phyloP scores from a whole-genome alignment of 2,329 filamentous ascomycete genomes.

The Colletotrichum tanaceti region DNA sequence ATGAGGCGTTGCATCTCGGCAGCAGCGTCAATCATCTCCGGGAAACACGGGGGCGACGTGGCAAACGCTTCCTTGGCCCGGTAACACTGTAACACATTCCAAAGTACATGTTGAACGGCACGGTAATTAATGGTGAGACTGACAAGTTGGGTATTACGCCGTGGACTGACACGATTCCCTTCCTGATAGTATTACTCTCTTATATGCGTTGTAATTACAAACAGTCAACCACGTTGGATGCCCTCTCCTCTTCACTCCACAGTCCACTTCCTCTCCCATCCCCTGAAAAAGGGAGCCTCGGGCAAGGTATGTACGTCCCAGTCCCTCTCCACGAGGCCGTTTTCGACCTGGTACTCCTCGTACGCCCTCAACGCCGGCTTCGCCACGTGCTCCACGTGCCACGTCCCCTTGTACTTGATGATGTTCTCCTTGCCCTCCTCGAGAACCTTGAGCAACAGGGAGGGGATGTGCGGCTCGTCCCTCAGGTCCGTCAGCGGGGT shows the following conservation, averaged over 20 bases:
- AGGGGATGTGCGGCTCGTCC: constrained; percentile 79
- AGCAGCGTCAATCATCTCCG: background rate
- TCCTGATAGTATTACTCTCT: too few species aligned
- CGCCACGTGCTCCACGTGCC: constrained; percentile 80
- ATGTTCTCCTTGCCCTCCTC: constrained; percentile 74
- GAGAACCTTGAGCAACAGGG: constrained; percentile 75
- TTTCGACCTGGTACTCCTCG: constrained; percentile 73
- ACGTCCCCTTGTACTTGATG: constrained; percentile 85
- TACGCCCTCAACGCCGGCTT: constrained; percentile 73
- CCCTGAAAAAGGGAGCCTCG: constrained; percentile 80
- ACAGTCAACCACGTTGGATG: too few species aligned
- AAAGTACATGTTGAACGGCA: too few species aligned
- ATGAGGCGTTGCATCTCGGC: background rate
- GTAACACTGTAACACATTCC: too few species aligned
- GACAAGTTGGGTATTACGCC: too few species aligned
- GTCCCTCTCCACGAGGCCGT: constrained; percentile 66
- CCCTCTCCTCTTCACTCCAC: background rate
- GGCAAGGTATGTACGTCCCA: constrained; percentile 78
- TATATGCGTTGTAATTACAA: too few species aligned
- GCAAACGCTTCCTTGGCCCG: too few species aligned
- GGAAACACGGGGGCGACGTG: too few species aligned
- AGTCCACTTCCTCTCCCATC: constrained; percentile 80
- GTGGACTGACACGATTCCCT: too few species aligned
- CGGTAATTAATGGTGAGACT: too few species aligned
- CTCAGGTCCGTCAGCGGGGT: constrained; percentile 77